Evolutionary conservation across 768 basidiomycete genomes (phyloP), one percentile per base, ranked within the genome.

Genomic region (Lentinula aciculospora): DNA sequence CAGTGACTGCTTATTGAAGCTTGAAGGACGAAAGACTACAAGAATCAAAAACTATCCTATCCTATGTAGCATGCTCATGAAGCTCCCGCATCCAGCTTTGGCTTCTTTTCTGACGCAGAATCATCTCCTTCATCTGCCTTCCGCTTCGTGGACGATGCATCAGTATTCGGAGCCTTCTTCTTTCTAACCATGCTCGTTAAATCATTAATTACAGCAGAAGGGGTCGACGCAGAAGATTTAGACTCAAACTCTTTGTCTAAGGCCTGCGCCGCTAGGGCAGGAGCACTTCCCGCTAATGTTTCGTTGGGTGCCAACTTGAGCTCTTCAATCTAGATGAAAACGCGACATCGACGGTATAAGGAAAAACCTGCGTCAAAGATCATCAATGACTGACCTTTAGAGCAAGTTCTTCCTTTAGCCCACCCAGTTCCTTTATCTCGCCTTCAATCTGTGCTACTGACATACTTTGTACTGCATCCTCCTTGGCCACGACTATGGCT

Each of bases 141-240:
- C 51, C 90, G 82, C 69, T 92, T 93, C 10, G 68, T 65, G 29
- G 64, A 62, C 8, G 65, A 61, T 12, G 62, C 66, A 12, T 65
- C 64, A 68, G 69, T 21, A 74, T 73, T 72, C 3, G 68, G 58
- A 1, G 72, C 64, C 70, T 92, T 93, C 78, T 94, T 98, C 76
- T 92, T 94, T 68, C 84, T 86, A 48, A 96, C 91, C 65, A 91
- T 86, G 5, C 81, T 81, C 1, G 91, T 94, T 44, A 96, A 73
- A 65, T 96, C 92, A 63, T 93, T 91, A 42, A 96, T 85, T 15
- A 76, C 72, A 3, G 74, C 71, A 36, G 72, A 65, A 47, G 71
- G 66, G 0, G 71, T 63, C 5, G 71, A 63, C 12, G 75, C 63
- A 17, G 76, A 65, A 1, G 74, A 58, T 15, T 64, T 69, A 32